Base-by-base conservation (phyloP, 352 stramenopile species). In the Phytophthora macrochlamydospora region DNA sequence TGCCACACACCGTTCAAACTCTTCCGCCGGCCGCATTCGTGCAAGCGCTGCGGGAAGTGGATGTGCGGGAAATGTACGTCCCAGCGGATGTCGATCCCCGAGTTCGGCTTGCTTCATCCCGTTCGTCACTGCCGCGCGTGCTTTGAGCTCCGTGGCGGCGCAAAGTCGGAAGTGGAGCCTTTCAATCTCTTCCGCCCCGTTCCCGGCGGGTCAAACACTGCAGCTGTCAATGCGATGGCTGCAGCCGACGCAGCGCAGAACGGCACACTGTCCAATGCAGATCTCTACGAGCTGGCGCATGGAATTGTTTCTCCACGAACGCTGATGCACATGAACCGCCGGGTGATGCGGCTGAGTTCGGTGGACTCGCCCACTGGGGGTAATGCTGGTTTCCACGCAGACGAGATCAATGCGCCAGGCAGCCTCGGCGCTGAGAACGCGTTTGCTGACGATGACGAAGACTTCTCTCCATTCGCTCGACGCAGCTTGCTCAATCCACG, bases 1-100 rank as follows among this genome's bases (percentile, higher is more conserved):
- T 96, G 88, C 69, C 70, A 83, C 28, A 78, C 76, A 42, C 73
- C 76, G 37, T 96, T 96, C 69, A 94, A 96, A 70, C 75, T 95
- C 12, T 93, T 93, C 46, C 83, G 86, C 33, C 83, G 88, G 2
- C 86, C 88, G 12, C 86, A 96, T 59, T 83, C 85, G 44, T 96
- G 88, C 75, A 91, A 94, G 59, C 86, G 88, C 29, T 96, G 88
- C 56, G 88, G 80, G 11, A 92, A 93, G 51, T 93, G 86, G 80
- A 91, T 96, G 64, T 96, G 88, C 51, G 73, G 65, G 43, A 96
- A 96, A 66, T 94, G 88, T 66, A 89, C 88, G 24, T 78, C 83
- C 40, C 81, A 93, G 60, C 85, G 85, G 37, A 84, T 92, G 68
- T 81, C 80, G 44, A 96, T 96, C 59, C 88, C 88, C 0, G 86